phyloP scores from a whole-genome alignment of 2,329 filamentous ascomycete species.

The Pyrenochaeta sp. region DNA sequence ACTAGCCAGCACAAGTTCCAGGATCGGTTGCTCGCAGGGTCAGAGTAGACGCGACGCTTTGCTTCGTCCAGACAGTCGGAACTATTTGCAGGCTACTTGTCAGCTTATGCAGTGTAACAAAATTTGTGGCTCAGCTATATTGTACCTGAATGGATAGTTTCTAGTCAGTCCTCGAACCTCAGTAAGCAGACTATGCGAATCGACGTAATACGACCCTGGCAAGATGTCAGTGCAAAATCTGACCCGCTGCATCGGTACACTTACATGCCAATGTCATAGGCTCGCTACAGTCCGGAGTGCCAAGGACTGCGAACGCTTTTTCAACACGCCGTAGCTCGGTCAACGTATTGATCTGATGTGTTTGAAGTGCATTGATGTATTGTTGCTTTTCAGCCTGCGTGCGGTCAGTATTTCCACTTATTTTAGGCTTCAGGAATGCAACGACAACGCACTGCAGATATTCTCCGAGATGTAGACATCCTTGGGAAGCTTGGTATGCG shows the following conservation, averaged over 20 bases:
- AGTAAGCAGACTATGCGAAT: constrained; percentile 72
- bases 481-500: constrained; percentile 26
- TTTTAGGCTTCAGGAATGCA: neutral
- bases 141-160: constrained; percentile 69
- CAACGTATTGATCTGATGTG: constrained; percentile 76
- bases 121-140: neutral
- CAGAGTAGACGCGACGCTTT: constrained; percentile 68
- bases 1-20: constrained; percentile 82
- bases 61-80: constrained; percentile 72
- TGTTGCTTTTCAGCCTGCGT: constrained; percentile 59
- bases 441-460: constrained; percentile 32
- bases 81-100: constrained; percentile 42
- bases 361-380: constrained; percentile 69
- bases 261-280: constrained; percentile 75
- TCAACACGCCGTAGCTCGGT: constrained; percentile 77
- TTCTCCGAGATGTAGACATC: constrained; percentile 37
- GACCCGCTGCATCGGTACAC: constrained; percentile 2
- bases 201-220: constrained; percentile 70
- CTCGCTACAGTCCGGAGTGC: constrained; percentile 66
- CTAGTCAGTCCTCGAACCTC: constrained; percentile 74
- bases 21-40: constrained; percentile 72
- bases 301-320: constrained; percentile 66
- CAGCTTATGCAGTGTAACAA: neutral
- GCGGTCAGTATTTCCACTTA: constrained; percentile 7
- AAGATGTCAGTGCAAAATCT: constrained; percentile 6